Evolutionary conservation across 495 filamentous ascomycete genomes (phyloP), one percentile per base, ranked within the genome.

Genomic region (Arthonia radiata): DNA sequence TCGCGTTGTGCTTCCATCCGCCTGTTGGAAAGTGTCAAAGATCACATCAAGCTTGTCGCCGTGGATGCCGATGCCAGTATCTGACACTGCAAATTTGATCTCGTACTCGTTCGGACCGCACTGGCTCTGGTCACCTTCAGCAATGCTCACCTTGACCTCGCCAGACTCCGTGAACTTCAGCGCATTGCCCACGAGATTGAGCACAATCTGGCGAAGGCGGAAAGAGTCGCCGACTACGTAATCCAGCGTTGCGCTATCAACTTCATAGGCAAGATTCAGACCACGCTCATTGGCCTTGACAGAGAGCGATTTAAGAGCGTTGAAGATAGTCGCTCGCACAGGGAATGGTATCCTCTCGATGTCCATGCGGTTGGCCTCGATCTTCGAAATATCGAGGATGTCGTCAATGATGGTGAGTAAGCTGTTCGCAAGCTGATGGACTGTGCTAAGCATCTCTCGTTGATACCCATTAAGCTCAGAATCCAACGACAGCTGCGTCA

Each of bases 11-110:
- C 83, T 93, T 17, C 86, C 86, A 51, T 99, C 86, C 6, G 86
- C 86, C 53, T 99, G 86, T 41, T 92, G 89, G 68, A 99, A 99
- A 9, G 86, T 99, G 48, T 94, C 86, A 44, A 99, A 99, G 46
- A 99, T 99, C 31, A 94, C 52, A 45, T 93, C 81, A 15, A 94
- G 65, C 53, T 99, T 99, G 43, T 94, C 86, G 26, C 71, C 60
- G 42, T 83, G 78, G 34, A 99, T 94, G 38, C 86, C 86, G 42
- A 99, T 99, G 28, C 86, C 86, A 14, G 89, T 99, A 43, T 99
- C 86, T 2, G 79, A 76, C 19, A 99, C 86, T 11, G 82, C 75
- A 49, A 99, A 94, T 46, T 94, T 78, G 42, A 93, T 86, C 9
- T 80, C 77, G 41, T 89, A 92, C 43, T 92, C 76, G 35, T 72